Evolutionary conservation across 1,139 yeast species (phyloP).

Genomic region (Taphrina populina): DNA sequence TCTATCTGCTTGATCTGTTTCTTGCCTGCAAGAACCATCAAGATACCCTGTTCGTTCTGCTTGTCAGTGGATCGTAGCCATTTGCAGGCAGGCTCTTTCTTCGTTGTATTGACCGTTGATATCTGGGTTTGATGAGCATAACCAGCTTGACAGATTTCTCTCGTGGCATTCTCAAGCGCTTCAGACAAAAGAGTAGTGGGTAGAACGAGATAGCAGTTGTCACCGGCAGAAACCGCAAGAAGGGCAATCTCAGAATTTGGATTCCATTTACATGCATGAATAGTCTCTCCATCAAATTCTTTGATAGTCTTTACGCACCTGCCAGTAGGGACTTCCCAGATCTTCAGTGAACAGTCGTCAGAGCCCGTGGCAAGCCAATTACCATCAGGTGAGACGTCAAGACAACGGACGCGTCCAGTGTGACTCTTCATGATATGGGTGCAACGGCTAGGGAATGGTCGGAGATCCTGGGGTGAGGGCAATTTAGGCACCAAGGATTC

Average conservation of each 20-base stretch:
- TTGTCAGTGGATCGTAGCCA: slow-evolving; percentile 80
- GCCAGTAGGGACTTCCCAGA: slow-evolving; percentile 96
- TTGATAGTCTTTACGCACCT: slow-evolving; percentile 59
- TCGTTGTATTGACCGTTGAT: slow-evolving; percentile 47
- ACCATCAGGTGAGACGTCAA: slow-evolving; percentile 85
- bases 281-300: slow-evolving; percentile 52
- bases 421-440: slow-evolving; percentile 86
- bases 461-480: slow-evolving; percentile 92
- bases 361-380: slow-evolving; percentile 96
- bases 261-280: slow-evolving; percentile 86
- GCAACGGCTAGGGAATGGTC: slow-evolving; percentile 96
- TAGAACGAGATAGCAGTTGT: slow-evolving; percentile 68
- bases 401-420: slow-evolving; percentile 72
- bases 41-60: slow-evolving; percentile 65
- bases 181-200: slow-evolving; percentile 81
- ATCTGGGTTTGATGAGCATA: slow-evolving; percentile 80
- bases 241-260: slow-evolving; percentile 64
- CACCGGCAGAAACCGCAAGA: slow-evolving; percentile 83
- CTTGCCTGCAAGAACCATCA: slow-evolving; percentile 67
- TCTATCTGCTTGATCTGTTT: slow-evolving; percentile 76
- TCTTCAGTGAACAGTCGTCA: slow-evolving; percentile 91
- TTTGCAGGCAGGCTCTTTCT: slow-evolving; percentile 64
- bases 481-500: slow-evolving; percentile 92
- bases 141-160: slow-evolving; percentile 78
- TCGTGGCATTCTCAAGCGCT: slow-evolving; percentile 78